Evolutionary conservation across 805 yeast genomes (phyloP), one percentile per base, ranked within the genome.

Genomic region (Aciculoconidium aculeatum): DNA sequence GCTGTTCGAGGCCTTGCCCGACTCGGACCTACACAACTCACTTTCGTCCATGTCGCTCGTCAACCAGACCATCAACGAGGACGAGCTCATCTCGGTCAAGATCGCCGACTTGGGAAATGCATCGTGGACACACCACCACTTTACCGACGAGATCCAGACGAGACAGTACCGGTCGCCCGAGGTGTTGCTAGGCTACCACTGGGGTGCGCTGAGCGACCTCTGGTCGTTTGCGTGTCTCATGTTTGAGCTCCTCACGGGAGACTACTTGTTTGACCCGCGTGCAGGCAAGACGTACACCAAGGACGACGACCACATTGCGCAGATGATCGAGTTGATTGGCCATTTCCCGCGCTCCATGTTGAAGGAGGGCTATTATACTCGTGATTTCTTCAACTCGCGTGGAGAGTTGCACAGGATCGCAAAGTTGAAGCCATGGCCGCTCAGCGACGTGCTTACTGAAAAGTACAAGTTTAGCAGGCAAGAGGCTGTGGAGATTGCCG

Each of bases 251-350:
- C 56, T 90, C 24, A 90, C 98, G 0, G 97, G 97, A 3, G 97
- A 90, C 55, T 88, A 88, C 47, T 56, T 92, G 28, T 92, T 90
- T 54, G 96, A 90, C 53, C 98, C 98, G 4, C 73, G 77, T 30
- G 75, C 75, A 37, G 87, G 88, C 1, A 74, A 72, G 32, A 65
- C 81, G 4, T 90, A 85, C 57, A 53, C 78, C 27, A 88, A 88
- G 48, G 95, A 88, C 54, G 96, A 90, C 49, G 98, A 92, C 53
- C 98, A 92, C 54, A 69, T 92, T 44, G 97, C 97, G 0, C 97
- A 92, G 54, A 85, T 92, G 9, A 77, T 92, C 19, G 97, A 90
- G 54, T 63, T 84, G 11, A 51, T 84, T 30, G 90, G 94, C 1
- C 67, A 72, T 17, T 61, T 81, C 31, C 94, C 94, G 2, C 44